phyloP scores from a whole-genome alignment of 2,329 filamentous ascomycete species.

The Biscogniauxia marginata region DNA sequence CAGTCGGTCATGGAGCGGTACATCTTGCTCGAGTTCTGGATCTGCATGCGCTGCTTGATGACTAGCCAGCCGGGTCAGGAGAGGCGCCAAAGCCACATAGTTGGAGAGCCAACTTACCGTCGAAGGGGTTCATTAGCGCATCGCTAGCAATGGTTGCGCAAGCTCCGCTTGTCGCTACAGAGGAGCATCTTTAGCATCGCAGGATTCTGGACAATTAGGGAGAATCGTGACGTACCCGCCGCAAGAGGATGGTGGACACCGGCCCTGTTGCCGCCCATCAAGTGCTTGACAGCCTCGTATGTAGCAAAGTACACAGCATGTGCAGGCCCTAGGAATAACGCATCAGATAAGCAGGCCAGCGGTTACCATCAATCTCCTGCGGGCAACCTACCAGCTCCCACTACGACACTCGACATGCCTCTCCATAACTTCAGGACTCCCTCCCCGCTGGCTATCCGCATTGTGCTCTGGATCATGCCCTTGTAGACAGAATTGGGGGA shows the following conservation, averaged over 20 bases:
- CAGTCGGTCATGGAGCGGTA: constrained; percentile 87
- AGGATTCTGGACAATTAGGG: background rate
- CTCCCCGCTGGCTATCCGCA: constrained; percentile 87
- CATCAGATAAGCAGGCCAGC: constrained; percentile 18
- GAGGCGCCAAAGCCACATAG: background rate
- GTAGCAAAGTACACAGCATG: constrained; percentile 98
- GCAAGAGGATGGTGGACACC: constrained; percentile 90
- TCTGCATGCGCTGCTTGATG: constrained; percentile 99
- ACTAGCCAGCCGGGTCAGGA: constrained; percentile 52
- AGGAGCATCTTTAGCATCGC: constrained; percentile 9
- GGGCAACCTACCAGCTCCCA: constrained; percentile 75
- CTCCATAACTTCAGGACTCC: constrained; percentile 91
- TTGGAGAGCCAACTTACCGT: constrained; percentile 60
- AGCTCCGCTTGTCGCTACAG: constrained; percentile 81
- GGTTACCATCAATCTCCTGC: background rate
- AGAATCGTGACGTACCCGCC: constrained; percentile 62
- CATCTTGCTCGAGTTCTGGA: constrained; percentile 83
- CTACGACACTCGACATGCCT: constrained; percentile 92
- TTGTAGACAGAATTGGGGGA: constrained; percentile 78
- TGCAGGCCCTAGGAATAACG: constrained; percentile 68
- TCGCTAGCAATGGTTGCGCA: constrained; percentile 96
- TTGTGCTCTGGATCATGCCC: constrained; percentile 87
- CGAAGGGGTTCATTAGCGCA: constrained; percentile 98
- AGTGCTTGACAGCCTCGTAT: constrained; percentile 94
- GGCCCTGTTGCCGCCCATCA: constrained; percentile 86